Evolutionary conservation across 306 rosid species (phyloP).

Genomic region (Hylodesmum podocarpum): DNA sequence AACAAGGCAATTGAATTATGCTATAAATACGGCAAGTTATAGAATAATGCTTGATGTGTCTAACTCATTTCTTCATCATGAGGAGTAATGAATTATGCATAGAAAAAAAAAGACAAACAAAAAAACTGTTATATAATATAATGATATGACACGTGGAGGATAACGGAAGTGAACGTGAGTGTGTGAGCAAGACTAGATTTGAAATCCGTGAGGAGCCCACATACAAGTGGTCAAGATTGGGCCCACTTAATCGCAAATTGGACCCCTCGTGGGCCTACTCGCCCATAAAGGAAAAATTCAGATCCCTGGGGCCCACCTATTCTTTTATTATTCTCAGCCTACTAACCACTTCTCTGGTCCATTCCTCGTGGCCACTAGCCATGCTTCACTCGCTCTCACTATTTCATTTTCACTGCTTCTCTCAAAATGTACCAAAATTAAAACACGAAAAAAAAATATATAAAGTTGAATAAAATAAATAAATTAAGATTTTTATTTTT

Average conservation of each 20-base stretch:
- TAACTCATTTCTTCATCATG: too few species aligned
- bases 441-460: too few species aligned
- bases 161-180: background rate
- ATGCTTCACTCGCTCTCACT: background rate
- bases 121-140: too few species aligned
- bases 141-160: background rate
- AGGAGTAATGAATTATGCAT: too few species aligned
- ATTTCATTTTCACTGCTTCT: background rate
- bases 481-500: too few species aligned
- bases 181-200: background rate
- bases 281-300: background rate
- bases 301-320: background rate
- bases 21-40: too few species aligned
- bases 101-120: too few species aligned
- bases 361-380: background rate
- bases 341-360: conserved; percentile 2
- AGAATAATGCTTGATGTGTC: too few species aligned
- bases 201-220: background rate
- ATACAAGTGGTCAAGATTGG: background rate
- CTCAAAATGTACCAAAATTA: too few species aligned
- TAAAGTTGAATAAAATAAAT: too few species aligned
- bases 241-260: background rate
- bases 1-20: too few species aligned
- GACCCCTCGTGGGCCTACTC: background rate
- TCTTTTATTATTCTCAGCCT: background rate